Evolutionary conservation across 306 rosid species (phyloP), one percentile per base, ranked within the genome.

Genomic region (Malus orientalis): DNA sequence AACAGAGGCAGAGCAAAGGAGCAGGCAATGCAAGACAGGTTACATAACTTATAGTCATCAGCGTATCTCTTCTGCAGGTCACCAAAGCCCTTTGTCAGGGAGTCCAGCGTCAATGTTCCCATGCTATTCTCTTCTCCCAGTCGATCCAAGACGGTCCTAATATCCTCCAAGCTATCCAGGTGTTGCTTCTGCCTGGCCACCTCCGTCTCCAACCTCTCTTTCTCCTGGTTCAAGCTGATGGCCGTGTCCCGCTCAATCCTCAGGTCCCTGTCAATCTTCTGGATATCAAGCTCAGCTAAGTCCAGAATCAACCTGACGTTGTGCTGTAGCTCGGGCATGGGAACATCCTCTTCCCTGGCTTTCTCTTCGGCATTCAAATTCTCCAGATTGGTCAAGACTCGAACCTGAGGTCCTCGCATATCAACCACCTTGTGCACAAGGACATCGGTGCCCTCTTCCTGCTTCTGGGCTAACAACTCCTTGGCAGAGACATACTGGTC

Each of bases 11-110:
- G 69, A 42, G 96, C 97, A 83, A 80, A 90, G 23, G 93, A 90
- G 83, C 93, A 89, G 61, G 97, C 97, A 87, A 92, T 89, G 82
- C 90, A 84, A 30, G 99, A 87, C 82, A 95, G 84, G 87, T 91
- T 91, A 78, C 93, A 92, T 74, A 90, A 65, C 89, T 92, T 89
- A 78, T 88, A 95, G 81, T 89, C 86, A 15, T 90, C 90, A 3
- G 87, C 68, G 69, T 70, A 92, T 74, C 85, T 83, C 68, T 82
- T 81, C 76, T 51, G 90, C 85, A 90, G 67, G 59, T 91, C 96
- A 67, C 72, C 44, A 57, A 95, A 95, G 75, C 80, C 59, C 78
- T 85, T 84, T 30, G 84, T 88, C 71, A 95, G 97, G 68, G 87
- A 85, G 69, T 92, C 97, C 86, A 95, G 73, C 14, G 93, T 89